Evolutionary conservation across 2,329 filamentous ascomycete species (phyloP), one percentile per base, ranked within the genome.

Genomic region (Phialophora chinensis): DNA sequence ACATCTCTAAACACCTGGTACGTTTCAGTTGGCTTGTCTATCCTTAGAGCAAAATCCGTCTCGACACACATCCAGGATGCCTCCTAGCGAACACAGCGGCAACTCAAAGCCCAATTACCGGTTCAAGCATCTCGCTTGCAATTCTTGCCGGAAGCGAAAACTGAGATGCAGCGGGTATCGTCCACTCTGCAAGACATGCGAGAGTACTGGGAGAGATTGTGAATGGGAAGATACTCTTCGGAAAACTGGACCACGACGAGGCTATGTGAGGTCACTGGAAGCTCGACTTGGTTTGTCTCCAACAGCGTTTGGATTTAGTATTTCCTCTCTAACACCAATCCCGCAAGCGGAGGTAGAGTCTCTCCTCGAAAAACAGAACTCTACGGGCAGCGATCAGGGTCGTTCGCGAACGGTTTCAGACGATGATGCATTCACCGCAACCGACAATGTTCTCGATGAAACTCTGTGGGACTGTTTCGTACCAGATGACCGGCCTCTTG

Each of bases 211-310:
- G 29, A 31, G 33, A 10, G 50, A 62, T 5, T 62, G 60, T 33
- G 60, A 62, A 11, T 62, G 60, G 60, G 60, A 62, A 47, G 60
- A 62, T 35, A 62, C 50, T 25, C 27, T 62, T 10, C 49, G 50
- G 20, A 56, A 54, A 33, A 54, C 60, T 17, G 60, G 60, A 20
- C 60, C 60, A 11, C n/a, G 60, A 33, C 29, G 60, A 54, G 60
- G 60, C 17, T 62, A 62, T 20, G 60, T 62, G 60, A 54, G 31
- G 20, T 62, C 60, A n/a, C n/a, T 62, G 31, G 60, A 62, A 55
- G 23, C 50, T 35, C 60, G 60, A 10, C 50, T 62, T 6, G 60
- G 60, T 62, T 38, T 2, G 60, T 62, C 50, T 20, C 12, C 23
- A 5, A 54, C 20, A 25, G 14, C 23, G 12, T 33, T 31, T 42